Evolutionary conservation across 2,329 filamentous ascomycete genomes (phyloP).

Genomic region (Colletotrichum sp.): DNA sequence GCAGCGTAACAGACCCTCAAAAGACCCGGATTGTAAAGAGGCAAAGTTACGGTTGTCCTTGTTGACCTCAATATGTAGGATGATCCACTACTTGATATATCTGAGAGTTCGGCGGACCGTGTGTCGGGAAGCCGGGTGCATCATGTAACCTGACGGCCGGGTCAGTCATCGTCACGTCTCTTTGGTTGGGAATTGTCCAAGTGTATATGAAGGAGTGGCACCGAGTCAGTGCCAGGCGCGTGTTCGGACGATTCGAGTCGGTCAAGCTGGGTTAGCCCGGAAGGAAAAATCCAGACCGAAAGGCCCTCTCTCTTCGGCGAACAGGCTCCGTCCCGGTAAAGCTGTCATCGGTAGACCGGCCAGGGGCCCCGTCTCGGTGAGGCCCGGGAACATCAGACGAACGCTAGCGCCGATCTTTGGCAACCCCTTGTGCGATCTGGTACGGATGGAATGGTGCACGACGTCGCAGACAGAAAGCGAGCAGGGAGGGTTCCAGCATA

Average conservation of each 20-base stretch:
- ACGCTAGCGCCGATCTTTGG: conserved; percentile 15
- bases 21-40: background rate
- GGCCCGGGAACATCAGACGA: conserved; percentile 16
- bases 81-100: background rate
- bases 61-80: background rate
- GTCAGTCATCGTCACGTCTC: background rate
- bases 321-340: conserved; percentile 13
- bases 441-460: background rate
- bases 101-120: background rate
- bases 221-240: conserved; percentile 1
- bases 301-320: background rate
- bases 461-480: conserved; percentile 14
- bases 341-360: conserved; percentile 8
- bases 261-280: conserved; percentile 1
- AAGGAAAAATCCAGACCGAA: background rate
- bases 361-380: conserved; percentile 9
- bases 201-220: background rate
- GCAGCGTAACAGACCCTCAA: background rate
- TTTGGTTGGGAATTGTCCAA: background rate
- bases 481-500: conserved; percentile 8
- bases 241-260: background rate
- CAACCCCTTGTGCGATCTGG: conserved; percentile 7
- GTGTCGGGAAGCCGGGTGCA: background rate
- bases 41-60: background rate
- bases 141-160: background rate